Evolutionary conservation across 768 basidiomycete genomes (phyloP), one percentile per base, ranked within the genome.

Genomic region (Floccularia luteovirens): DNA sequence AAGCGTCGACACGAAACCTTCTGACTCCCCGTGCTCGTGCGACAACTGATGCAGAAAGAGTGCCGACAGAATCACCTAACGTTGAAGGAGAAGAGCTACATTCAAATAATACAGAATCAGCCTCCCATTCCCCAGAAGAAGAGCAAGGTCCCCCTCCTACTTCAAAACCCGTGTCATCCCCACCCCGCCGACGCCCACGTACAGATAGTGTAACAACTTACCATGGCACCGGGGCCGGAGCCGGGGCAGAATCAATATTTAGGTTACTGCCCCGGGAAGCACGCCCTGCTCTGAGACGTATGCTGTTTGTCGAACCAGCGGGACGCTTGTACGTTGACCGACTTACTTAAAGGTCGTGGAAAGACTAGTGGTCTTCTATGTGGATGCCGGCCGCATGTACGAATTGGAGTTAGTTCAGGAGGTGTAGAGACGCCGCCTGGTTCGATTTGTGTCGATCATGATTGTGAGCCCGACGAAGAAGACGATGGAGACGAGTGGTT

Each of bases 231-330:
- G n/a, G n/a, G n/a, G n/a, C n/a, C n/a, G 77, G 69, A 17, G 74
- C 74, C 40, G 83, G 87, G 14, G 81, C 90, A 20, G 94, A 98
- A 58, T 92, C 90, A 5, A 96, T 99, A 54, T 98, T 99, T 72
- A 80, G 94, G 14, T 71, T 98, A 7, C 73, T 99, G 17, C 96
- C 96, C 1, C 82, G 96, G 39, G 94, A 99, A 63, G 80, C 90
- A 11, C 77, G 96, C 28, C 74, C 82, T 5, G 90, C 87, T 11
- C 72, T 99, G 44, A 85, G 90, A 43, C 77, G 92, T 39, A 99
- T 99, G 96, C 69, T 99, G 50, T 82, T 79, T 50, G 77, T 97
- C 35, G 94, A 98, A 54, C 89, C 94, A 3, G 66, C 74, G 13
- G 77, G 82, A 35, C 81, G 96, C n/a, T 28, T 94, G 91, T 57